phyloP scores from a whole-genome alignment of 2,329 filamentous ascomycete species.

The Aspergillus ruber region DNA sequence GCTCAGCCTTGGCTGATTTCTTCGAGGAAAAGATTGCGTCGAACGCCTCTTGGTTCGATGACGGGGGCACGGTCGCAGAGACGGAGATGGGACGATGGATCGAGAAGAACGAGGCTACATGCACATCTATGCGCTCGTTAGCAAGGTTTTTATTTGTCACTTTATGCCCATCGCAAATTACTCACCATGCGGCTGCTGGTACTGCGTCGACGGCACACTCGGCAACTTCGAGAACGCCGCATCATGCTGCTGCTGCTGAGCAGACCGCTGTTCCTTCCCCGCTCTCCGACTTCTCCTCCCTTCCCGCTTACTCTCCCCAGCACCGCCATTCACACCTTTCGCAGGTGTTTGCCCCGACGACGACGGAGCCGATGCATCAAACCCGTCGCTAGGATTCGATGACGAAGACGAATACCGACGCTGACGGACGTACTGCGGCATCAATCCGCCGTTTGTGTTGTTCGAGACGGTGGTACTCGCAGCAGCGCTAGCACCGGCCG shows the following conservation, averaged over 20 bases:
- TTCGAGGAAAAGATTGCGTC: conserved; percentile 72
- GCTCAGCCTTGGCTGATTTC: conserved; percentile 39
- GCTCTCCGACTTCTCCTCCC: conserved; percentile 29
- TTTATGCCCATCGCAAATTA: neutral
- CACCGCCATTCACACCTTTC: conserved; percentile 32
- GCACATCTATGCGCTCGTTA: conserved; percentile 58
- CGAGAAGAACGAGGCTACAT: conserved; percentile 89
- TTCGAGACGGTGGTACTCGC: conserved; percentile 25
- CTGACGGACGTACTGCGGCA: conserved; percentile 27
- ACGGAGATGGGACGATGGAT: conserved; percentile 91
- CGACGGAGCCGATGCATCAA: conserved; percentile 31
- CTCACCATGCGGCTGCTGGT: conserved; percentile 44
- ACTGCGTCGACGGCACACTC: conserved; percentile 44
- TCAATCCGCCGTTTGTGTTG: conserved; percentile 13
- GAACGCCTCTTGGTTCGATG: conserved; percentile 68
- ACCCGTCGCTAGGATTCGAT: conserved; percentile 44
- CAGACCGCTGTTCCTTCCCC: conserved; percentile 29
- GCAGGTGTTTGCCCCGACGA: conserved; percentile 22
- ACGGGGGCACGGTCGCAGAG: conserved; percentile 69
- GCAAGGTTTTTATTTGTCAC: neutral
- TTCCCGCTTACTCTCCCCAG: conserved; percentile 22
- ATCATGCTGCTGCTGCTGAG: conserved; percentile 31
- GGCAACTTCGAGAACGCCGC: conserved; percentile 39
- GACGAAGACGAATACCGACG: conserved; percentile 44
- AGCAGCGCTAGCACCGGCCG: conserved; percentile 14